Conservation (phyloP, 805 yeast species). For the Pichia rugopelliculosa region DNA sequence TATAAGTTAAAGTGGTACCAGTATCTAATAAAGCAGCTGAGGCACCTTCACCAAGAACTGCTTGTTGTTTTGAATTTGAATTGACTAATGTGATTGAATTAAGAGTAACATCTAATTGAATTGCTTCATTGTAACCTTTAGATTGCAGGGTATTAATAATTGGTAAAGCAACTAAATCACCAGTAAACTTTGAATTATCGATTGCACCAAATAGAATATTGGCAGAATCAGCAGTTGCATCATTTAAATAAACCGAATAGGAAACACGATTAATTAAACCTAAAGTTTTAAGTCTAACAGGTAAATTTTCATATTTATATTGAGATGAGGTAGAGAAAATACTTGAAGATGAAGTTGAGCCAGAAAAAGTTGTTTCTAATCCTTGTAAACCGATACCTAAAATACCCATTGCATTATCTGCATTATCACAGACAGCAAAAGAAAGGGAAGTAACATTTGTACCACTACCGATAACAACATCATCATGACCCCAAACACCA, state of each 20-base stretch:
- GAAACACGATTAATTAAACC: slow-evolving; percentile 49
- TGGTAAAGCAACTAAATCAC: slow-evolving; percentile 44
- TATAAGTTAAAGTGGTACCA: slow-evolving; percentile 46
- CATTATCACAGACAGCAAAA: slow-evolving; percentile 65
- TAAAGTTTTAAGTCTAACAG: slow-evolving; percentile 46
- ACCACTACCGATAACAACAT: slow-evolving; percentile 42
- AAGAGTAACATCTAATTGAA: slow-evolving; percentile 43
- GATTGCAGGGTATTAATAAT: slow-evolving; percentile 35
- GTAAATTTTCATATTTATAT: slow-evolving; percentile 58
- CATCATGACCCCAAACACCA: slow-evolving; percentile 59
- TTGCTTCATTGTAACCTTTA: slow-evolving; percentile 32
- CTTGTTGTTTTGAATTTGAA: slow-evolving; percentile 12
- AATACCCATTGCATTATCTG: slow-evolving; percentile 62
- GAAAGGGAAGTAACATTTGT: slow-evolving; percentile 42
- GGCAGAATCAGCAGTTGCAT: slow-evolving; percentile 36
- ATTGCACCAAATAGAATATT: slow-evolving; percentile 65
- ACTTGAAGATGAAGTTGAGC: slow-evolving; percentile 16
- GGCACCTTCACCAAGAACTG: slow-evolving; percentile 20
- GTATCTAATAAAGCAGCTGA: slow-evolving; percentile 45
- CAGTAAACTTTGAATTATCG: slow-evolving; percentile 55
- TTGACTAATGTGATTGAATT: slow-evolving; percentile 27
- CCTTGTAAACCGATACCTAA: slow-evolving; percentile 66
- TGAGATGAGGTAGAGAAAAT: background rate
- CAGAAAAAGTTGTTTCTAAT: slow-evolving; percentile 50
- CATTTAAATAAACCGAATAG: slow-evolving; percentile 57